Base-by-base conservation (phyloP, 352 stramenopile genomes). In the Globisporangium irregulare region DNA sequence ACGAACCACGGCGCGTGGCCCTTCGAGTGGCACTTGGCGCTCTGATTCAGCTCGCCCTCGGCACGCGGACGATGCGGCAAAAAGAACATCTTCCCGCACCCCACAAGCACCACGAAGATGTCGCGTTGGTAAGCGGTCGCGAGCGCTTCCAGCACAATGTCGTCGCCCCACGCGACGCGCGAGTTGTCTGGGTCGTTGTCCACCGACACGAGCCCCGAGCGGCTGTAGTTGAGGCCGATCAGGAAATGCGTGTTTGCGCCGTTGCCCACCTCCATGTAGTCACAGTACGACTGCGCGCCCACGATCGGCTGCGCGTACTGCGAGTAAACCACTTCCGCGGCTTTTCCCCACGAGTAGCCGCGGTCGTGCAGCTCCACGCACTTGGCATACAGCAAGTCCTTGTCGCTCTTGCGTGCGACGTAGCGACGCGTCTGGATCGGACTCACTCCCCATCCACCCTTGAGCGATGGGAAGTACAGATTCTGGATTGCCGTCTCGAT, bases 31-130 rank as follows among this genome's bases (percentile, higher is more conserved):
- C 73, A 78, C 24, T 87, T 83, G 14, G 67, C 72, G 53, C 69
- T 84, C 46, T 81, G 70, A 18, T 89, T 77, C 32, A 76, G 51
- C 20, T 76, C 76, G 8, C 67, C 62, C 43, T 86, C 73, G 1
- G 73, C 65, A 20, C 82, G 86, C 24, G 88, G 88, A 27, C 82
- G 80, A 66, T 96, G 88, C 9, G 88, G 88, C 55, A 96, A 69
- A 75, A 96, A 96, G 64, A 96, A 96, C 85, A 93, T 93, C 68
- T 94, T 92, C 34, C 88, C 88, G 59, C 87, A 92, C 27, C 88
- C 88, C 24, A 96, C 81, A n/a, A 96, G 73, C 4, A 94, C 88
- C 6, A 96, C 88, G 54, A 96, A 96, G 62, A 96, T 90, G 65
- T 96, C 88, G 22, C 88, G 86, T 71, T 96, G 84, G 75, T 93